A percentile compares a stretch with the other conserved stretches of the same genome.
These are phyloP conservation scores for Termitomyces sp. DNA, from an alignment of 768 basidiomycete genomes.

Conservation along the genomic window DNA sequence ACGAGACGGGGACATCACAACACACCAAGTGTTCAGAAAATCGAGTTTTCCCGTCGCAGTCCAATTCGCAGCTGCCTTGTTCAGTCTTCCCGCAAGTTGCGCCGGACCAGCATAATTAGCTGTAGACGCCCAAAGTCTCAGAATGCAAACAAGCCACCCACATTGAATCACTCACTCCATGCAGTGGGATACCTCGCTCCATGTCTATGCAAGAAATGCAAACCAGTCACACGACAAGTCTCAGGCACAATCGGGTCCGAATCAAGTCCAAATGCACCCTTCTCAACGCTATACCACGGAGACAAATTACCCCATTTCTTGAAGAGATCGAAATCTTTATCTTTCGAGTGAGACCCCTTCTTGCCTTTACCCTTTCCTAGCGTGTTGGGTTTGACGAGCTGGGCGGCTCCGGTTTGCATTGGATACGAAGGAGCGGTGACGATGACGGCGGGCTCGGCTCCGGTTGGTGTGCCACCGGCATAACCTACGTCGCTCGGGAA, in stretches of 20 bases:
- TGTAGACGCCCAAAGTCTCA: constrained; percentile 24
- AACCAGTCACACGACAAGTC: constrained; percentile 66
- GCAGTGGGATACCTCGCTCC: constrained; percentile 74
- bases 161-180: constrained; percentile 44
- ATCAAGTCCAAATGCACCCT: constrained; percentile 67
- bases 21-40: constrained; percentile 84
- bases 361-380: constrained; percentile 21
- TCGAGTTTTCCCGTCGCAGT: constrained; percentile 60
- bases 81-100: constrained; percentile 51
- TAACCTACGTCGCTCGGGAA: constrained; percentile 82
- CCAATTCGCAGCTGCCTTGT: constrained; percentile 56
- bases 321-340: constrained; percentile 59
- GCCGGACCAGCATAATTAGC: constrained; percentile 63
- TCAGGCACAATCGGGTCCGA: constrained; percentile 69
- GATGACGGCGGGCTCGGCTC: constrained; percentile 74
- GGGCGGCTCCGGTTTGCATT: constrained; percentile 65
- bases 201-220: constrained; percentile 81
- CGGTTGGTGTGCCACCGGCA: constrained; percentile 75
- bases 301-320: constrained; percentile 82
- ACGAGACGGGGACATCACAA: constrained; percentile 12
- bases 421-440: constrained; percentile 77
- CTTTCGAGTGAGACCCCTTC: constrained; percentile 6
- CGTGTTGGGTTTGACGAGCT: constrained; percentile 52
- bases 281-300: constrained; percentile 79
- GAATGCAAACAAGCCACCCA: background rate